A percentile compares a stretch with the other conserved stretches of the same genome.
These are phyloP conservation scores for Pseudoturritis turrita DNA, from an alignment of 345 rosid genomes.

Conservation along the genomic window DNA sequence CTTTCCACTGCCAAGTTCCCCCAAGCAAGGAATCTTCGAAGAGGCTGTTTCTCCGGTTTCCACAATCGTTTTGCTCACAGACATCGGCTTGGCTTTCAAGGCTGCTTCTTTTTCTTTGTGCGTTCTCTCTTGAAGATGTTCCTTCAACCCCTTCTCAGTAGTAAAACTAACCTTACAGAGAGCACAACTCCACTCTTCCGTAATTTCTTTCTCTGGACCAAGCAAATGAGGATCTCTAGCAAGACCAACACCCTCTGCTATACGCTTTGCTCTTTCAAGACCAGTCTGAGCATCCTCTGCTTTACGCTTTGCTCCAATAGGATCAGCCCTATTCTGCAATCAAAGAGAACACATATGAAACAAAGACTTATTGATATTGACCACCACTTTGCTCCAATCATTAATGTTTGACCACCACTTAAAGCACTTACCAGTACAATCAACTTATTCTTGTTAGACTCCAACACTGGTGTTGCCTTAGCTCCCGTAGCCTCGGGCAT, in stretches of 20 bases:
- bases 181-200: no score
- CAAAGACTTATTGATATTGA: neutral
- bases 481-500: neutral
- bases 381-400: no score
- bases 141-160: no score
- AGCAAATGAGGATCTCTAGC: conserved; percentile 27
- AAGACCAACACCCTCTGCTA: conserved; percentile 18
- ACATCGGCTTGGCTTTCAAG: conserved; percentile 19
- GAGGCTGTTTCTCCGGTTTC: conserved; percentile 7
- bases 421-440: conserved; percentile 42
- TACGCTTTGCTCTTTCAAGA: conserved; percentile 12
- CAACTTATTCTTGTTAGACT: conserved; percentile 32
- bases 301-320: conserved; percentile 44
- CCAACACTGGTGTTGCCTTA: neutral
- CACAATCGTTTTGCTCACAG: neutral
- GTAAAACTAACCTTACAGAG: no score
- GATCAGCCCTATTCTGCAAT: conserved; percentile 52
- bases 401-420: neutral
- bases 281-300: conserved; percentile 23
- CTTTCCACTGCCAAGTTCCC: neutral
- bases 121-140: no score
- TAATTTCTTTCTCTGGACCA: no score
- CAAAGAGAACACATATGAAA: conserved; percentile 15
- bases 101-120: conserved; percentile 8
- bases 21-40: conserved; percentile 2